Percentiles rank a stretch among this genome's conserved stretches.
Conservation (phyloP, 1,139 yeast genomes). For the Lipomyces yarrowii region DNA sequence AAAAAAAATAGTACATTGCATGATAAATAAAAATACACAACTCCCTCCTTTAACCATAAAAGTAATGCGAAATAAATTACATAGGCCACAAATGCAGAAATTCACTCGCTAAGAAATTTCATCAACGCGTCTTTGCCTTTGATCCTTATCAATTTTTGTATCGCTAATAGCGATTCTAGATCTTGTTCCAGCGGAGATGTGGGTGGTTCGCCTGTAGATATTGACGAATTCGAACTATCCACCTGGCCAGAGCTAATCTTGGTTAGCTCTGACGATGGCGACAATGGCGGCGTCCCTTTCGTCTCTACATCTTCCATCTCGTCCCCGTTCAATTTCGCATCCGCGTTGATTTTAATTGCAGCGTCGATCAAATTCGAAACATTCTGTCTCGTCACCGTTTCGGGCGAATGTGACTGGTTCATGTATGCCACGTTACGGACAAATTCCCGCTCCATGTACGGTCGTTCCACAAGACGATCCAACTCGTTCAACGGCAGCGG, state of each 20-base stretch:
- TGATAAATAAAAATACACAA: slow-evolving; percentile 6
- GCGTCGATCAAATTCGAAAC: slow-evolving; percentile 48
- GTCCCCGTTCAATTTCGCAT: background rate
- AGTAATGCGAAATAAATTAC: background rate
- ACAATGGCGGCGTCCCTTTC: background rate
- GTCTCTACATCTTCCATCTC: background rate
- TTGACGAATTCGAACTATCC: background rate
- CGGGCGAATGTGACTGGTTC: slow-evolving; percentile 35
- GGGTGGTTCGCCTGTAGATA: background rate
- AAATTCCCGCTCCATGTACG: slow-evolving; percentile 40
- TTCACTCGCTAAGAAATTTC: slow-evolving; percentile 46
- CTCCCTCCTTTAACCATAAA: background rate
- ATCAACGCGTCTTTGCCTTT: slow-evolving; percentile 73
- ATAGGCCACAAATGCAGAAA: background rate
- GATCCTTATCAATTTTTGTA: slow-evolving; percentile 61
- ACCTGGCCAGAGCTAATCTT: background rate
- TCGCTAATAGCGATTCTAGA: slow-evolving; percentile 46
- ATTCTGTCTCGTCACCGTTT: slow-evolving; percentile 38
- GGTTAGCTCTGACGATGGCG: background rate
- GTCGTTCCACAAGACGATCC: slow-evolving; percentile 36
- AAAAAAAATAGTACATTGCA: background rate
- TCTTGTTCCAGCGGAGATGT: slow-evolving; percentile 5
- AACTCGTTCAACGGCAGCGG: slow-evolving; percentile 42
- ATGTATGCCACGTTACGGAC: slow-evolving; percentile 43
- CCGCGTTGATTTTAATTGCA: slow-evolving; percentile 34